phyloP scores from a whole-genome alignment of 78 protist species.

The Dictyostelium discoideum region DNA sequence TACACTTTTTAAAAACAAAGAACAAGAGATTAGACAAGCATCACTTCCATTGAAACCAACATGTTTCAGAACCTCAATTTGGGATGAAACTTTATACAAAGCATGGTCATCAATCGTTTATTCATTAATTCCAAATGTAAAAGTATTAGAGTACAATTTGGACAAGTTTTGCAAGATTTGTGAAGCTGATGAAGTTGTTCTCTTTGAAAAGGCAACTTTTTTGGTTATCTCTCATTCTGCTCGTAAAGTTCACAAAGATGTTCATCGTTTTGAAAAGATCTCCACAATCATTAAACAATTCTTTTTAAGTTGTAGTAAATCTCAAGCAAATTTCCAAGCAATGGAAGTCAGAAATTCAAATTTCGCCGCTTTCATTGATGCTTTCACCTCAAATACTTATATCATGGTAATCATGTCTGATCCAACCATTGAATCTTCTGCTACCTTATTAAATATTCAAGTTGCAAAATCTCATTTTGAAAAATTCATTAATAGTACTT shows the following conservation, averaged over 20 bases:
- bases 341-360: constrained; percentile 87
- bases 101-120: constrained; percentile 96
- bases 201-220: constrained; percentile 95
- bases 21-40: constrained; percentile 82
- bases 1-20: constrained; percentile 74
- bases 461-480: constrained; percentile 85
- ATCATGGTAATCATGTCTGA: constrained; percentile 97
- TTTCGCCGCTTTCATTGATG: constrained; percentile 95
- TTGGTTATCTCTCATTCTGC: constrained; percentile 93
- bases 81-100: constrained; percentile 98
- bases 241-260: constrained; percentile 82
- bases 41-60: constrained; percentile 84
- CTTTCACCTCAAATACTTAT: constrained; percentile 97
- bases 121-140: constrained; percentile 95
- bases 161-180: constrained; percentile 90
- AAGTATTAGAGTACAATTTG: constrained; percentile 87
- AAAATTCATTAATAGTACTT: constrained; percentile 57
- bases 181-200: constrained; percentile 97
- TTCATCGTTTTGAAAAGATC: constrained; percentile 95
- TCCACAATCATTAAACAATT: constrained; percentile 97
- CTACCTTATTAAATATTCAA: constrained; percentile 80
- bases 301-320: constrained; percentile 92
- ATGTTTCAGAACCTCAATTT: constrained; percentile 96
- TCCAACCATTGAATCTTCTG: constrained; percentile 85
- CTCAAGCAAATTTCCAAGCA: constrained; percentile 82